phyloP scores from a whole-genome alignment of 768 basidiomycete genomes.

The Coprinopsis sp. region DNA sequence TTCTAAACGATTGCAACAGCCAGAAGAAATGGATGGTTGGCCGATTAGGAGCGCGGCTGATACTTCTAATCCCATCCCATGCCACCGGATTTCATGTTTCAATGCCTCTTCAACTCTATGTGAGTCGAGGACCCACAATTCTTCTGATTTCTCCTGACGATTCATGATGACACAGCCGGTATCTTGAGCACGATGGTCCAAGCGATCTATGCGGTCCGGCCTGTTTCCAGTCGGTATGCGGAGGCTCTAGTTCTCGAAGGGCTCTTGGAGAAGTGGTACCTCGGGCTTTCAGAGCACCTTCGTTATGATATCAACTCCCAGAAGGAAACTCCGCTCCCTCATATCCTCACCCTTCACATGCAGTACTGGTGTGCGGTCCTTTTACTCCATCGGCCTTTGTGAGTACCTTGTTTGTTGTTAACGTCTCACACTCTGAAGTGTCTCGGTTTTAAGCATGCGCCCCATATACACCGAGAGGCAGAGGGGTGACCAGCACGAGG shows the following conservation, averaged over 20 bases:
- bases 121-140: conserved; percentile 28
- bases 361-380: conserved; percentile 81
- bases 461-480: conserved; percentile 28
- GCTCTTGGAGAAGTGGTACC: conserved; percentile 68
- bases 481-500: conserved; percentile 43
- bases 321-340: conserved; percentile 42
- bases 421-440: conserved; percentile 8
- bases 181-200: conserved; percentile 68
- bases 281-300: conserved; percentile 64
- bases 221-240: conserved; percentile 48
- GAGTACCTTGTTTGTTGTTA: conserved; percentile 24
- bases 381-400: conserved; percentile 77
- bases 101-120: conserved; percentile 69
- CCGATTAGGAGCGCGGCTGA: conserved; percentile 29
- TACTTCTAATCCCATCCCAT: conserved; percentile 32
- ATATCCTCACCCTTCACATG: conserved; percentile 75
- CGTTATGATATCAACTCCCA: conserved; percentile 48
- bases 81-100: conserved; percentile 67
- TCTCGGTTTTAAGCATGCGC: conserved; percentile 35
- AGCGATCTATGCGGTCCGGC: conserved; percentile 63
- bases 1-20: conserved; percentile 26
- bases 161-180: conserved; percentile 39
- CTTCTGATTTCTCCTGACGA: neutral
- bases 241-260: conserved; percentile 58
- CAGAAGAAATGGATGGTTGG: conserved; percentile 63